A percentile compares a stretch with the other conserved stretches of the same genome.
These are phyloP conservation scores for Carex scoparia DNA, from an alignment of 176 grass and related monocot species.

Conservation along the genomic window DNA sequence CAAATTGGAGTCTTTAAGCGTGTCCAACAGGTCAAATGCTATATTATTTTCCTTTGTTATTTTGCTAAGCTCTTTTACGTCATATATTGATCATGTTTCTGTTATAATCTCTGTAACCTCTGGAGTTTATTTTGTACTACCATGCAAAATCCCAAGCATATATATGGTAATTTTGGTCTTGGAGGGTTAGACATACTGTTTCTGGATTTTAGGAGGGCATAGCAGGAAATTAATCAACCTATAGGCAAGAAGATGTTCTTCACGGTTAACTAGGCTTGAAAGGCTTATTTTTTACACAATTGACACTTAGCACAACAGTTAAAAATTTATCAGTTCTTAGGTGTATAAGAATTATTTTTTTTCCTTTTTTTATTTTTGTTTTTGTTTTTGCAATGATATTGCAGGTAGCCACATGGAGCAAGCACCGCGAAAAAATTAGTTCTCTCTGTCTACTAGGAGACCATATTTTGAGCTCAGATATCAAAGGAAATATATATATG, in stretches of 20 bases:
- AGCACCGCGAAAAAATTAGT: conserved; percentile 79
- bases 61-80: not conserved
- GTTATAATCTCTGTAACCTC: not conserved
- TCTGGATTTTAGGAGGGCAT: not conserved
- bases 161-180: not conserved
- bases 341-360: not conserved
- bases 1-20: conserved; percentile 78
- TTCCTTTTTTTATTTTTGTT: conserved; percentile 15
- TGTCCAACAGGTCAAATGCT: conserved; percentile 53
- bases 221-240: not conserved
- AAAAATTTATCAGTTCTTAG: not conserved
- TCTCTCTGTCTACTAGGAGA: conserved; percentile 71
- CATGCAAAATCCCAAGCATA: not conserved
- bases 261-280: not conserved
- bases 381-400: conserved; percentile 1
- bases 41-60: not conserved
- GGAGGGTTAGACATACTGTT: not conserved
- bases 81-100: not conserved
- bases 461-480: conserved; percentile 73
- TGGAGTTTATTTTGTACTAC: not conserved
- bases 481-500: conserved; percentile 68
- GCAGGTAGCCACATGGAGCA: conserved; percentile 77
- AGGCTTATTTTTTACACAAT: not conserved
- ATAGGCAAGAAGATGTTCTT: not conserved
- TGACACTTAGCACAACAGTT: not conserved